Base-by-base conservation (phyloP, 371 early-diverging fungal genomes). In the Syncephalis plumigaleata region DNA sequence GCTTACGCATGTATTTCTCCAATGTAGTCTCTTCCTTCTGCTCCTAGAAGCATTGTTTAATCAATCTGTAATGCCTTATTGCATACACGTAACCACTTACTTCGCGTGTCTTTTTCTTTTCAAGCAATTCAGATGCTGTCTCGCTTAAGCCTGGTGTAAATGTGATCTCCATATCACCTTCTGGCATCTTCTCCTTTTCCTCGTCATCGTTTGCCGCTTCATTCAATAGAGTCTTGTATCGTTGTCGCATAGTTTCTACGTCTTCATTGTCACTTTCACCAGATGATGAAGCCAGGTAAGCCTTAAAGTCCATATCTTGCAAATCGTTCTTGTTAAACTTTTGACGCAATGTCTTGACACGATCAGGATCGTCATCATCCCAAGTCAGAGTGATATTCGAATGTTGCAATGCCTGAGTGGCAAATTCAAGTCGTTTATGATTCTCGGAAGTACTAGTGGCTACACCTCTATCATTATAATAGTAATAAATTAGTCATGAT, bases 321-420 rank as follows among this genome's bases (percentile, higher is more conserved):
- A 95, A 44, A 38, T 94, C 92, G 21, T 88, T 77, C 50, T 86
- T 79, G 0, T 82, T 79, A 55, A 94, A 87, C 43, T 78, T 77
- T 38, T 82, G 77, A 9, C 85, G 74, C 1, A 82, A 90, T 9
- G 86, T 54, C 42, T 75, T 70, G 13, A 77, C 66, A 36, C 96
- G 77, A 38, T 86, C 84, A 2, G 82, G 76, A 55, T 92, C 95
- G 48, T 96, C 96, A 17, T 81, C 79, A 47, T 98, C 98, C 98
- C 98, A 98, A 0, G 91, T 91, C 27, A 98, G 64, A 57, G 83
- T 80, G 31, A 91, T 91, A 42, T 84, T 87, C 11, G 92, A 86
- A 59, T 88, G 87, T 65, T 89, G 90, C 27, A 98, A 69, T 15
- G 90, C 91, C 68, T 81, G 22, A 31, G 31, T 31, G 31, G 31